These are phyloP conservation scores for Purpureocillium lavendulum DNA, from an alignment of 2,329 filamentous ascomycete genomes.

Conservation along the genomic window DNA sequence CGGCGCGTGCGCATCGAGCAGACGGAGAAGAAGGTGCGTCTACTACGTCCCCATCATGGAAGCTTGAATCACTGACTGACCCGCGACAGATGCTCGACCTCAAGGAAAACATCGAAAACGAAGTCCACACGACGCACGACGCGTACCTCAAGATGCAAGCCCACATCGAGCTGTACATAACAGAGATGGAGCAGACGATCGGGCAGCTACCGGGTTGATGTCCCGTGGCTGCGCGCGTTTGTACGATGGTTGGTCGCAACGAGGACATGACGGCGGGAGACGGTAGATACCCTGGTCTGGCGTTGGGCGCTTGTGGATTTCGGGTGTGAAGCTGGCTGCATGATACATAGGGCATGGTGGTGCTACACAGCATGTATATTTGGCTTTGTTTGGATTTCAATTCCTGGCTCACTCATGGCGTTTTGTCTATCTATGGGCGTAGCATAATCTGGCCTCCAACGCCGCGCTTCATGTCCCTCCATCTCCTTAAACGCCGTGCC, in stretches of 20 bases:
- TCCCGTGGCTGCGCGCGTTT: neutral
- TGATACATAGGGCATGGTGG: too few relatives aligned
- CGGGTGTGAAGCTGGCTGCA: too few relatives aligned
- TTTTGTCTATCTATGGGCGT: too few relatives aligned
- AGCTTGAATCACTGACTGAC: too few relatives aligned
- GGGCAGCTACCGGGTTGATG: constrained; percentile 12
- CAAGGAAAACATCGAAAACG: constrained; percentile 94
- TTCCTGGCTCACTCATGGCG: too few relatives aligned
- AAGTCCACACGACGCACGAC: constrained; percentile 82
- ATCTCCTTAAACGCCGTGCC: too few relatives aligned
- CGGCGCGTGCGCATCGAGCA: constrained; percentile 91
- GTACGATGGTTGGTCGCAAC: neutral
- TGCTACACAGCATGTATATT: too few relatives aligned
- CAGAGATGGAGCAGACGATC: constrained; percentile 93
- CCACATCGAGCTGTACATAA: constrained; percentile 95
- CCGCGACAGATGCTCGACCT: constrained; percentile 78
- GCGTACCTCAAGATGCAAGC: constrained; percentile 97
- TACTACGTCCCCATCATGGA: too few relatives aligned
- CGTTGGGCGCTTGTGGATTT: too few relatives aligned
- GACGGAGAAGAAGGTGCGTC: constrained; percentile 85
- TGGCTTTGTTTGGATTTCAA: too few relatives aligned
- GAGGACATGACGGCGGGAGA: constrained; percentile 1
- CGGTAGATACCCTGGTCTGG: constrained; percentile 2
- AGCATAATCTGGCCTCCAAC: too few relatives aligned
- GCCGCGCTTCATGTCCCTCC: too few relatives aligned